phyloP scores from a whole-genome alignment of 768 basidiomycete genomes.

The Leccinum ochraceum region DNA sequence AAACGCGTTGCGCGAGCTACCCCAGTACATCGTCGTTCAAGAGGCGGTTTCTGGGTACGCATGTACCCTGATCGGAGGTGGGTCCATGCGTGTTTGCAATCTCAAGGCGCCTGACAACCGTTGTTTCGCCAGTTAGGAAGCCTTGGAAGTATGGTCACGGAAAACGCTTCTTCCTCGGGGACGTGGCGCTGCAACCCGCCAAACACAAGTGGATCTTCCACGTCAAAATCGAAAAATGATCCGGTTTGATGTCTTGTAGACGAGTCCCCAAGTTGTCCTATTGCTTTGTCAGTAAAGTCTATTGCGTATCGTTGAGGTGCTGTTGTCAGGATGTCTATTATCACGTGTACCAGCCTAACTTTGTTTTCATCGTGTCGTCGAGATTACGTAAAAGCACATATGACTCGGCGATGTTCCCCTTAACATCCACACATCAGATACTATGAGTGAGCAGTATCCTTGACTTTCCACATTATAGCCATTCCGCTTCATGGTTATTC shows the following conservation, averaged over 20 bases:
- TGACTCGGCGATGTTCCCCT: no score
- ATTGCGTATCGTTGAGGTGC: neutral
- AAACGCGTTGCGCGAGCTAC: slow-evolving; percentile 15
- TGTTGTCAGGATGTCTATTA: slow-evolving; percentile 4
- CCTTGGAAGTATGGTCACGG: slow-evolving; percentile 32
- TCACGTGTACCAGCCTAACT: slow-evolving; percentile 37
- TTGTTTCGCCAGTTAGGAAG: slow-evolving; percentile 21
- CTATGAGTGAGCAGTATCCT: neutral
- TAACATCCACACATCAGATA: neutral
- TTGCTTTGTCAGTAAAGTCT: slow-evolving; percentile 1
- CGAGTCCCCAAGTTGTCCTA: no score
- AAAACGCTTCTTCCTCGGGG: slow-evolving; percentile 27
- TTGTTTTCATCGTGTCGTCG: slow-evolving; percentile 40
- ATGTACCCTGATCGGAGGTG: slow-evolving; percentile 25
- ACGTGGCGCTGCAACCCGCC: slow-evolving; percentile 18
- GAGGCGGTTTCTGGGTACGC: slow-evolving; percentile 8
- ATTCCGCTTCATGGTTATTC: neutral
- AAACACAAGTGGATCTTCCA: slow-evolving; percentile 31
- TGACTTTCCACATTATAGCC: no score
- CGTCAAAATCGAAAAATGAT: slow-evolving; percentile 14
- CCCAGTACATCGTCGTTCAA: slow-evolving; percentile 16
- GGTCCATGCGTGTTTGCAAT: neutral
- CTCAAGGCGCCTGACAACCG: slow-evolving; percentile 1
- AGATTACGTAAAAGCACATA: no score
- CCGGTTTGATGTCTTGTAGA: neutral